Evolutionary conservation across 345 rosid genomes (phyloP).

Genomic region (Linum trigynum): DNA sequence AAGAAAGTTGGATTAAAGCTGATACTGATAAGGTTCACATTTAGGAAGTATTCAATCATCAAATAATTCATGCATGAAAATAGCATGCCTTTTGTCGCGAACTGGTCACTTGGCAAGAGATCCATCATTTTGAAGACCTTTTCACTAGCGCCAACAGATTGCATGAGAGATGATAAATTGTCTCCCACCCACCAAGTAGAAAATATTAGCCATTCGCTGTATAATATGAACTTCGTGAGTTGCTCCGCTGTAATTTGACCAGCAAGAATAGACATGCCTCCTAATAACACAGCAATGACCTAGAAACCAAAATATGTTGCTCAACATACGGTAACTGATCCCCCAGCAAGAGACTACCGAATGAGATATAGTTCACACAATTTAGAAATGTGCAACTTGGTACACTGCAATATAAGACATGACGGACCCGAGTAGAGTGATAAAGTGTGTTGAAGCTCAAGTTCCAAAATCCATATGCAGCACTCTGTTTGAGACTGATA

Average conservation of each 20-base stretch:
- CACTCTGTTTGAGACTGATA: slow-evolving; percentile 89
- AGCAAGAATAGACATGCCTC: slow-evolving; percentile 79
- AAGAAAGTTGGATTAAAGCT: neutral
- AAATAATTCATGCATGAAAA: slow-evolving; percentile 7
- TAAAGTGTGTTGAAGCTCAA: slow-evolving; percentile 80
- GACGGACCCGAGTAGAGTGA: slow-evolving; percentile 81
- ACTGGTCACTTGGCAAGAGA: slow-evolving; percentile 73
- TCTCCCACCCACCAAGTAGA: slow-evolving; percentile 99
- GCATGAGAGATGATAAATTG: slow-evolving; percentile 82
- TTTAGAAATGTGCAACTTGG: neutral
- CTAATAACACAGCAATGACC: slow-evolving; percentile 82
- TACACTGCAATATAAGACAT: neutral
- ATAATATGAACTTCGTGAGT: slow-evolving; percentile 85
- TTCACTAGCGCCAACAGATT: slow-evolving; percentile 97
- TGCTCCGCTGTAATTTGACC: slow-evolving; percentile 89
- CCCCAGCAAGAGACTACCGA: neutral
- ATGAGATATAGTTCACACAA: neutral
- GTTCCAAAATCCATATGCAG: slow-evolving; percentile 94
- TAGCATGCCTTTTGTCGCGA: slow-evolving; percentile 62
- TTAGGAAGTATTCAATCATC: neutral
- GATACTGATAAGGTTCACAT: too few relatives aligned
- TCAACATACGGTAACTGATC: neutral
- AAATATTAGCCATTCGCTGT: slow-evolving; percentile 94
- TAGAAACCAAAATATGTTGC: slow-evolving; percentile 18
- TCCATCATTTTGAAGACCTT: slow-evolving; percentile 98